Evolutionary conservation across 768 basidiomycete species (phyloP).

Genomic region (Hydnum rufescens): DNA sequence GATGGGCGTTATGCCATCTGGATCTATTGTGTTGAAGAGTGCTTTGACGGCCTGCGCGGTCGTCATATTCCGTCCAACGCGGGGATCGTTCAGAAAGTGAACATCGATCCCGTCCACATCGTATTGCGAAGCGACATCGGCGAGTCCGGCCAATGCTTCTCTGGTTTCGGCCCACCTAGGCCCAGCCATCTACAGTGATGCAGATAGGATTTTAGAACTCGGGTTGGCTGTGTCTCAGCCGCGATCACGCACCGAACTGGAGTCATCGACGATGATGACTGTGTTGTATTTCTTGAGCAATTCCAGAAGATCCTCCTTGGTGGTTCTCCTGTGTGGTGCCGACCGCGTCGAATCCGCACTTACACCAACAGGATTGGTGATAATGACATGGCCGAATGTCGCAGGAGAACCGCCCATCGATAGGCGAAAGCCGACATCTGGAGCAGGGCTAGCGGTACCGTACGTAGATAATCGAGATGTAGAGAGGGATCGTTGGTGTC

Average conservation of each 20-base stretch:
- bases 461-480: too few relatives aligned
- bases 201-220: neutral
- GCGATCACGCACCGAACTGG: neutral
- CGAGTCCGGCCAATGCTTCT: slow-evolving; percentile 29
- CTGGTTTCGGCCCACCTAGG: slow-evolving; percentile 31
- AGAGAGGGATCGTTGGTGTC: too few relatives aligned
- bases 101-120: slow-evolving; percentile 43
- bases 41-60: slow-evolving; percentile 19
- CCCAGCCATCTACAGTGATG: neutral
- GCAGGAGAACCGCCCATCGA: too few relatives aligned
- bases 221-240: neutral
- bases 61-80: slow-evolving; percentile 20
- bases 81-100: slow-evolving; percentile 32
- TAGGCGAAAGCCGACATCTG: too few relatives aligned
- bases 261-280: slow-evolving; percentile 1
- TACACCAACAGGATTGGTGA: too few relatives aligned
- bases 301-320: neutral
- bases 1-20: slow-evolving; percentile 22
- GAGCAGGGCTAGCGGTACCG: too few relatives aligned
- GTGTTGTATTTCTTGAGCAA: neutral
- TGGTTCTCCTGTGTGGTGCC: neutral
- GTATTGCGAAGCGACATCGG: slow-evolving; percentile 28
- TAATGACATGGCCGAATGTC: too few relatives aligned
- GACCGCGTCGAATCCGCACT: neutral
- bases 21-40: slow-evolving; percentile 27